phyloP scores from a whole-genome alignment of 1,139 yeast species.

The Sugiyamaella sp. region DNA sequence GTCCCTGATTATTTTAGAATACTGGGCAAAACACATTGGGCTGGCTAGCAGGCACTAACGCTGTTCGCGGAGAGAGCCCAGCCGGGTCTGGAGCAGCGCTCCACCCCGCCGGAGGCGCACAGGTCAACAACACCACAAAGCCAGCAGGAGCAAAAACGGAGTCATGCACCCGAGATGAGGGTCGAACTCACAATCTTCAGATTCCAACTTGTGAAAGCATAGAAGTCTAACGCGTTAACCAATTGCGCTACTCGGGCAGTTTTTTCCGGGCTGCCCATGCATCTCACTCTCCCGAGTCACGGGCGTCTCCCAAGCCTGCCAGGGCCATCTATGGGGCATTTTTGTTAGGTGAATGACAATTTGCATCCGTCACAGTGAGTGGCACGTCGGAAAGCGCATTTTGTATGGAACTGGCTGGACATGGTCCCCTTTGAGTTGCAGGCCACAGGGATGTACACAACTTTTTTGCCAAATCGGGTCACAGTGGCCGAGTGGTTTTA shows the following conservation, averaged over 20 bases:
- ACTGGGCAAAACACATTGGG: too few relatives aligned
- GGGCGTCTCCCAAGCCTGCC: too few relatives aligned
- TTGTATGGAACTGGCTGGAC: neutral
- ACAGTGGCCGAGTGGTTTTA: constrained; percentile 16
- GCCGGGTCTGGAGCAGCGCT: neutral
- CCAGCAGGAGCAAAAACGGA: neutral
- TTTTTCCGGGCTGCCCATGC: too few relatives aligned
- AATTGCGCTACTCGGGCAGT: constrained; percentile 14
- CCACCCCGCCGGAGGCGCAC: neutral
- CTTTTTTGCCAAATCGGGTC: constrained; percentile 6
- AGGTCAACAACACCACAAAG: too few relatives aligned
- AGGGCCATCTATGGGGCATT: too few relatives aligned
- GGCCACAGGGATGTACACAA: neutral
- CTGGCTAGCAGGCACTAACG: too few relatives aligned
- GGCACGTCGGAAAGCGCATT: too few relatives aligned
- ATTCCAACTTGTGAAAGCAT: neutral
- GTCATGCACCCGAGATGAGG: constrained; percentile 9
- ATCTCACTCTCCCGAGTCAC: too few relatives aligned
- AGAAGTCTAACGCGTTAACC: constrained; percentile 14
- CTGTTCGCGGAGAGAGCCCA: neutral
- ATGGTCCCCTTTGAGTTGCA: neutral
- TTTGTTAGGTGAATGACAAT: too few relatives aligned
- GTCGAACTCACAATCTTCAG: constrained; percentile 12
- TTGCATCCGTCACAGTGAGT: too few relatives aligned
- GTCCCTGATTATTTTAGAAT: too few relatives aligned